These are phyloP conservation scores for Centella asiatica DNA, from an alignment of 129 eudicot genomes.

Conservation along the genomic window DNA sequence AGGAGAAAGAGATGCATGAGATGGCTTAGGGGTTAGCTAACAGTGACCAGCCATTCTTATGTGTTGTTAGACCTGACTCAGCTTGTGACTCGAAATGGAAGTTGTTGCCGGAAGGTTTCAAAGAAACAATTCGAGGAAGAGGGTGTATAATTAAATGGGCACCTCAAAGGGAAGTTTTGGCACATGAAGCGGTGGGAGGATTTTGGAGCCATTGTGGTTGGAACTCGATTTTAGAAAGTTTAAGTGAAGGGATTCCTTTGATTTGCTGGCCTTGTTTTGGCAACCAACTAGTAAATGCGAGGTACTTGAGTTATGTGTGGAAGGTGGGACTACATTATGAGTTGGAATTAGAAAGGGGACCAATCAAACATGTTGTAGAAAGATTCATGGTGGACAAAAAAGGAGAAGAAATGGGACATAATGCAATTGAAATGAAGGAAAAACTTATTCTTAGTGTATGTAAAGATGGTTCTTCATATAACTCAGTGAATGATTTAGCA, in stretches of 20 bases:
- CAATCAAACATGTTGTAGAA: constrained; percentile 25
- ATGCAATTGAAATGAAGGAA: constrained; percentile 27
- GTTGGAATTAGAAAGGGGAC: constrained; percentile 9
- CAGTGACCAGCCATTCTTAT: constrained; percentile 49
- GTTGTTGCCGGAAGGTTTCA: constrained; percentile 26
- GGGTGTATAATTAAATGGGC: constrained; percentile 64
- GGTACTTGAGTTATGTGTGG: constrained; percentile 55
- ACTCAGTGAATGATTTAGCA: constrained; percentile 25
- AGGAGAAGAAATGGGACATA: constrained; percentile 39
- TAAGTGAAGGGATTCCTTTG: constrained; percentile 64
- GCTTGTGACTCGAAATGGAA: constrained; percentile 24
- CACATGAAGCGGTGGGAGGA: constrained; percentile 58
- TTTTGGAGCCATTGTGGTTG: constrained; percentile 73
- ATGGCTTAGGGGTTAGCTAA: constrained; percentile 60
- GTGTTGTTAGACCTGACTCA: constrained; percentile 49
- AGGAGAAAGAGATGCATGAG: constrained; percentile 23
- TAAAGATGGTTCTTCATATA: constrained; percentile 36
- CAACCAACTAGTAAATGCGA: constrained; percentile 45
- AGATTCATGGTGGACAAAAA: constrained; percentile 37
- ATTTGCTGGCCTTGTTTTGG: constrained; percentile 42
- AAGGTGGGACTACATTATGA: constrained; percentile 37
- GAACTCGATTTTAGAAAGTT: constrained; percentile 58
- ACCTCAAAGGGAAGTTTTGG: constrained; percentile 57
- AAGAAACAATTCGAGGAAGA: constrained; percentile 16
- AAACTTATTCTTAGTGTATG: constrained; percentile 14